These are phyloP conservation scores for Posidonia australis DNA, from an alignment of 106 monocot genomes.

Conservation along the genomic window DNA sequence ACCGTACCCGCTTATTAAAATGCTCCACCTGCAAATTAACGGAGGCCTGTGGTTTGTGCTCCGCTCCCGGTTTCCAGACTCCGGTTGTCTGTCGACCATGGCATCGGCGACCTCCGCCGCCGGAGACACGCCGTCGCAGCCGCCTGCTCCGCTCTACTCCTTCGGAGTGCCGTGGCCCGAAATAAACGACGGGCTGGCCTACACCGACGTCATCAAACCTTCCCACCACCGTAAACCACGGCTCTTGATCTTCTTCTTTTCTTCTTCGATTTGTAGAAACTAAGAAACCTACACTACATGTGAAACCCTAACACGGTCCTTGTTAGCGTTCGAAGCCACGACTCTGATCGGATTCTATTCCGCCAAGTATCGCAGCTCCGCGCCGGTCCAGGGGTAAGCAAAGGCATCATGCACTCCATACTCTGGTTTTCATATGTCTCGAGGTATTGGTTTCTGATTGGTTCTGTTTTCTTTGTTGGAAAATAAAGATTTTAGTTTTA, in stretches of 20 bases:
- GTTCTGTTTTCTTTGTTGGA: neutral
- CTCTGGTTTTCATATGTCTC: neutral
- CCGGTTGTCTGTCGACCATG: too few relatives aligned
- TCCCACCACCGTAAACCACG: neutral
- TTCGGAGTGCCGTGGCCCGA: constrained; percentile 24
- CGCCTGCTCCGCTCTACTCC: neutral
- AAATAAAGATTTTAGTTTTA: too few relatives aligned
- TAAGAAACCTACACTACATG: neutral
- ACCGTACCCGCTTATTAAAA: too few relatives aligned
- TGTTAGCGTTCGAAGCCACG: neutral
- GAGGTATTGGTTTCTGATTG: neutral
- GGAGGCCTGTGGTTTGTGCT: neutral
- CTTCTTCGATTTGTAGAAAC: neutral
- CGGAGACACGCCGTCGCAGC: neutral
- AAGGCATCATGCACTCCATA: neutral
- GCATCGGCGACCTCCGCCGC: neutral
- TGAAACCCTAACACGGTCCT: neutral
- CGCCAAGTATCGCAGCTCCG: constrained; percentile 52
- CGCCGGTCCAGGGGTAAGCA: constrained; percentile 52
- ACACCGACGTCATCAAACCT: constrained; percentile 16
- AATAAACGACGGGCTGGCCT: constrained; percentile 16
- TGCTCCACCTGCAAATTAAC: neutral
- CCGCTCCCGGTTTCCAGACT: too few relatives aligned
- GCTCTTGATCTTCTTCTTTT: neutral
- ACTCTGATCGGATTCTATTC: constrained; percentile 69